Conservation (phyloP, 345 rosid species). For the Adansonia digitata region DNA sequence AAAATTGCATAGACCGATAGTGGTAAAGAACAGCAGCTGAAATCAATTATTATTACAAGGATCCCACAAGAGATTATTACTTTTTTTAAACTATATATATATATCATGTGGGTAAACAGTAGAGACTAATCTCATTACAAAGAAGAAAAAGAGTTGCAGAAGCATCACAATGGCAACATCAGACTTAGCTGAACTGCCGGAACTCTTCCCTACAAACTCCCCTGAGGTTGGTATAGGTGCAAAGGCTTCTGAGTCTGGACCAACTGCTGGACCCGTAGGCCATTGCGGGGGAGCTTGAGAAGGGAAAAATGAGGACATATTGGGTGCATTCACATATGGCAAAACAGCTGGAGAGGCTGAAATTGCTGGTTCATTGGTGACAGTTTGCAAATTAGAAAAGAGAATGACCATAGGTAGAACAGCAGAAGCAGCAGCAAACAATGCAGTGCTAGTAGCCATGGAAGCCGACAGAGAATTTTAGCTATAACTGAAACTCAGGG, state of each 20-base stretch:
- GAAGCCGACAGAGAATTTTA: slow-evolving; percentile 2
- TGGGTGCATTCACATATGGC: slow-evolving; percentile 45
- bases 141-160: slow-evolving; percentile 21
- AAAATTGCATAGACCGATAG: not conserved
- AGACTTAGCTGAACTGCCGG: slow-evolving; percentile 26
- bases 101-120: not conserved
- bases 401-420: slow-evolving; percentile 21
- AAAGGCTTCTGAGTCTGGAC: slow-evolving; percentile 38
- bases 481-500: not conserved
- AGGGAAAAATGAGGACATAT: slow-evolving; percentile 70
- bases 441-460: slow-evolving; percentile 35
- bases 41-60: not conserved
- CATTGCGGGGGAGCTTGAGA: slow-evolving; percentile 30
- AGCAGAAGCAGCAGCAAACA: slow-evolving; percentile 23
- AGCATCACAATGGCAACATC: slow-evolving; percentile 17
- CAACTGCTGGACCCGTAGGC: slow-evolving; percentile 25
- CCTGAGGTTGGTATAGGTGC: slow-evolving; percentile 48
- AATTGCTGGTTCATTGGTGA: slow-evolving; percentile 32
- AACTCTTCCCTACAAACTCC: slow-evolving; percentile 44
- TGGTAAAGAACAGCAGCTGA: not conserved
- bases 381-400: slow-evolving; percentile 18
- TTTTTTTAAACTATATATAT: not conserved
- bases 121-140: not conserved
- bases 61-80: not conserved
- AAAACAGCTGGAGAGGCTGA: slow-evolving; percentile 56